Evolutionary conservation across 306 rosid species (phyloP).

Genomic region (Prinsepia uniflora): DNA sequence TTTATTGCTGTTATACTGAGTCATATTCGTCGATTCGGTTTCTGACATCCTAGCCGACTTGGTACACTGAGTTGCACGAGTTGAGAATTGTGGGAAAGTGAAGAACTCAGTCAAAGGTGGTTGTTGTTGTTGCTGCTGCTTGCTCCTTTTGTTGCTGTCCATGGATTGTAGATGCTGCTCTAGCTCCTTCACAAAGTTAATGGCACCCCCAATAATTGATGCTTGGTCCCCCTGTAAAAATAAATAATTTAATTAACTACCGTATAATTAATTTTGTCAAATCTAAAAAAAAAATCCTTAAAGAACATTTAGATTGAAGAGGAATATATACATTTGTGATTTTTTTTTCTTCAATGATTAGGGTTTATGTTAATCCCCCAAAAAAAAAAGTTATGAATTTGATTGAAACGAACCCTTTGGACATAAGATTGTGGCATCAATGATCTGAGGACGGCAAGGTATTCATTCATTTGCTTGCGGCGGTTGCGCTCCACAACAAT

Average conservation of each 20-base stretch:
- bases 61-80: conserved; percentile 28
- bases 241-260: neutral
- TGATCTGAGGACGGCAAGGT: conserved; percentile 67
- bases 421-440: conserved; percentile 87
- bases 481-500: conserved; percentile 92
- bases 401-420: conserved; percentile 58
- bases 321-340: neutral
- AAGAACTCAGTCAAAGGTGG: conserved; percentile 62
- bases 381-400: neutral
- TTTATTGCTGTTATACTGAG: conserved; percentile 24
- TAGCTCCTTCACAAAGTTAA: conserved; percentile 85
- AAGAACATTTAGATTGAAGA: neutral
- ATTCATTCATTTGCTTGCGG: conserved; percentile 86
- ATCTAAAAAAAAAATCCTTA: neutral
- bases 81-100: conserved; percentile 79
- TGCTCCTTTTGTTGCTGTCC: conserved; percentile 36
- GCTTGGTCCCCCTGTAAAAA: conserved; percentile 84
- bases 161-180: conserved; percentile 68
- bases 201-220: conserved; percentile 88
- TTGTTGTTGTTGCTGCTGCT: conserved; percentile 23
- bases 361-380: neutral
- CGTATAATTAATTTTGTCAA: neutral
- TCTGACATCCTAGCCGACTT: conserved; percentile 9
- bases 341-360: neutral
- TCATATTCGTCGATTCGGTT: conserved; percentile 32